Base-by-base conservation (phyloP, 805 yeast species). In the Saturnispora hagleri region DNA sequence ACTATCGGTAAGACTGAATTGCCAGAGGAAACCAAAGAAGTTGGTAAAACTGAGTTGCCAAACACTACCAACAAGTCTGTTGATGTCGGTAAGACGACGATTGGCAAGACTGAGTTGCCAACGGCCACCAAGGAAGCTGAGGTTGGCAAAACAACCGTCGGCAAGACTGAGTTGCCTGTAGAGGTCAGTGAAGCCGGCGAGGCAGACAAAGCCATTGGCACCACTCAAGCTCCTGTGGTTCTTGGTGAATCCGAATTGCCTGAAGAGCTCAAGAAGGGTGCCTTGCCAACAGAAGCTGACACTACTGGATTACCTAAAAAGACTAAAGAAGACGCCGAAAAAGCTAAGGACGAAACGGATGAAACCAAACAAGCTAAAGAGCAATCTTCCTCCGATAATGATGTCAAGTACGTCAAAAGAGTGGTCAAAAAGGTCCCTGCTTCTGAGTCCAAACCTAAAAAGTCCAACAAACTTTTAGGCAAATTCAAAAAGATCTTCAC, bases 341-440 rank as follows among this genome's bases (percentile, higher is more conserved):
- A 26, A 26, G 28, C 12, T 31, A 31, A 3, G 12, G 34, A 31
- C 34, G 13, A 31, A 31, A 31, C 34, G 34, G 34, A 35, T 22
- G 43, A 43, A 33, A 5, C 38, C 24, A 27, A 20, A 9, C 41
- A 20, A 13, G 46, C 38, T 9, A 17, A 12, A 57, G 43, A 38
- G 50, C 59, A 49, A n/a, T 47, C 59, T 15, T 26, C 28, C 28
- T 26, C 28, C 9, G 56, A 42, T n/a, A 53, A 40, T 9, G 43
- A 54, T 28, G 38, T 54, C 12, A 55, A 55, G 40, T 55, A 55
- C 31, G 58, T 55, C 7, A 54, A 55, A 90, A 91, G 46, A 73
- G 83, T 57, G 5, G 45, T 51, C 27, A 54, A 55, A 36, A 48
- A 42, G 12, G 57, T 51, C 27, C 48, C 56, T 38, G 38, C 20